A percentile compares a stretch with the other conserved stretches of the same genome.
phyloP scores from a whole-genome alignment of 805 yeast genomes.

The Brettanomyces naardenensis region DNA sequence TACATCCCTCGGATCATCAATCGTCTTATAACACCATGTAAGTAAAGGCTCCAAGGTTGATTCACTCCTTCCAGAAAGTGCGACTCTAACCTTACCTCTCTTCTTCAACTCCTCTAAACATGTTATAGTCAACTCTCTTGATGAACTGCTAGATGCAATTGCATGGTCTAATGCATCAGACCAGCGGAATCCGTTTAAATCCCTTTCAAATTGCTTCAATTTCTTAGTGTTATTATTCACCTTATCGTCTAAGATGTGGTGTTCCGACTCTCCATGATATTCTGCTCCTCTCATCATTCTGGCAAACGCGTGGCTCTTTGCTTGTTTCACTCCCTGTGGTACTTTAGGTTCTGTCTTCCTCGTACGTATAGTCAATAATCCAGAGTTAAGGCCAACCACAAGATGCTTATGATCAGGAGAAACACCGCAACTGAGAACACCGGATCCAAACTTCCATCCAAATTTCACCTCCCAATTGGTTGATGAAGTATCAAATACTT shows the following conservation, averaged over 20 bases:
- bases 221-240: conserved; percentile 40
- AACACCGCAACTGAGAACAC: conserved; percentile 82
- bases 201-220: conserved; percentile 74
- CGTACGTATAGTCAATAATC: conserved; percentile 82
- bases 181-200: conserved; percentile 86
- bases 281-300: conserved; percentile 88
- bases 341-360: conserved; percentile 61
- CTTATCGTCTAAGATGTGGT: conserved; percentile 55
- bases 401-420: conserved; percentile 85
- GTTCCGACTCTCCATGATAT: conserved; percentile 84
- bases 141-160: conserved; percentile 66
- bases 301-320: conserved; percentile 56
- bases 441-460: conserved; percentile 97
- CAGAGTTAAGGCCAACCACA: conserved; percentile 87
- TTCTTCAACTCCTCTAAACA: conserved; percentile 80
- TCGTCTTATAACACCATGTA: conserved; percentile 68
- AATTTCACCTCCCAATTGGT: conserved; percentile 80
- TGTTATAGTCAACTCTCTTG: conserved; percentile 73
- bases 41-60: conserved; percentile 71
- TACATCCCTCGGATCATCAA: conserved; percentile 74
- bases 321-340: conserved; percentile 36
- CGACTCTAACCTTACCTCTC: conserved; percentile 82
- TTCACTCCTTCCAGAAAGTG: conserved; percentile 79
- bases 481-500: conserved; percentile 75
- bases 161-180: conserved; percentile 87